Base-by-base conservation (phyloP, 495 filamentous ascomycete genomes). In the Xylaria bambusicola region DNA sequence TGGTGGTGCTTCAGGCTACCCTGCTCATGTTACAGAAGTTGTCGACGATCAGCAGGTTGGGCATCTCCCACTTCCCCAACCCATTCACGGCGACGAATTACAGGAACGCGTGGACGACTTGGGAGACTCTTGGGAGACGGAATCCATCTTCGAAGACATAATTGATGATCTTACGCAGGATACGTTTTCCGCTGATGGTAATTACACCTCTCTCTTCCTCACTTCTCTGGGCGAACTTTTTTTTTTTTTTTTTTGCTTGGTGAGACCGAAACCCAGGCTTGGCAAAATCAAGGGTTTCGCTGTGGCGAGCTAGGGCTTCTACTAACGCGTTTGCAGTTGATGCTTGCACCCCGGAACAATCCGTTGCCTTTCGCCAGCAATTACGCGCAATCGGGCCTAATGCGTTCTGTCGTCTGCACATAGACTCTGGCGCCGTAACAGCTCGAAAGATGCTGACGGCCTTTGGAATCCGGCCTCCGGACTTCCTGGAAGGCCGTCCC, bases 361-460 rank as follows among this genome's bases (percentile, higher is more conserved):
- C 90, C 8, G 65, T 83, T 40, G 71, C 76, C 6, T 90, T 83
- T 69, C 84, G 89, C 52, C 79, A 87, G 49, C 82, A 86, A 18
- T 76, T 97, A 17, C 86, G 90, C 63, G 79, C 84, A 24, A 74
- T 93, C 59, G 93, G 93, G 4, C 87, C 88, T 45, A 83, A 86
- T 46, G 80, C 84, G 15, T 97, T 97, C 72, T 80, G 91, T 55
- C 77, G 84, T 58, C 80, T 86, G 58, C 92, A 89, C 10, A 80
- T 97, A 55, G 83, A 84, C 36, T 77, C 81, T 23, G 84, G 85
- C 13, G 75, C 76, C 24, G 83, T 93, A 59, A 85, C 88, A 1
- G 90, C 88, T 21, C 89, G 88, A 75, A 94, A 91, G 72, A 77
- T 98, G 20, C 85, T 92, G 61, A 94, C 91, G 6, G 94, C 93